Conservation (phyloP, 345 rosid species). For the Psidium guajava region DNA sequence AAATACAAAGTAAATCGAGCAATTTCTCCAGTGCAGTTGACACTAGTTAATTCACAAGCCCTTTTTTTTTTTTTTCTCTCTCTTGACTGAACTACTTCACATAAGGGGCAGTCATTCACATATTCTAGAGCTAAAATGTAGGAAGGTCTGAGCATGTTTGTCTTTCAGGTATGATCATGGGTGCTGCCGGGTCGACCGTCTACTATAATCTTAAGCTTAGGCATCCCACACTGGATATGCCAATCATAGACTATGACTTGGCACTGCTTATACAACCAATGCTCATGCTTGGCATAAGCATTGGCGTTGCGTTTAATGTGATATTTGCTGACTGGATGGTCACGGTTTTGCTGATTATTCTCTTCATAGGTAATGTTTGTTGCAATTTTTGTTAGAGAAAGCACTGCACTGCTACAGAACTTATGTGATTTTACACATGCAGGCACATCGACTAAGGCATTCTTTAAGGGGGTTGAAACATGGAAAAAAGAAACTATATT, state of each 20-base stretch:
- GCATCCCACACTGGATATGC: constrained; percentile 73
- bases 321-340: constrained; percentile 83
- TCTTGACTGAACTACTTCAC: neutral
- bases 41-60: neutral
- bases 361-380: constrained; percentile 43
- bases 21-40: neutral
- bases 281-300: constrained; percentile 77
- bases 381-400: neutral
- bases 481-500: constrained; percentile 37
- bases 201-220: constrained; percentile 67
- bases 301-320: constrained; percentile 70
- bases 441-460: constrained; percentile 36
- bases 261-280: constrained; percentile 78
- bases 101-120: neutral
- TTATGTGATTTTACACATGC: neutral
- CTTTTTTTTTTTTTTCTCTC: neutral
- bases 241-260: constrained; percentile 75
- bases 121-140: neutral
- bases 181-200: constrained; percentile 66
- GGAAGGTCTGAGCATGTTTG: neutral
- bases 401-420: neutral
- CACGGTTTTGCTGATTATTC: constrained; percentile 71
- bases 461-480: constrained; percentile 34
- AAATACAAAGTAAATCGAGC: neutral
- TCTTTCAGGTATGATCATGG: constrained; percentile 76